phyloP scores from a whole-genome alignment of 1,284 basidiomycete species.

The Fistulinella cinereoalba region DNA sequence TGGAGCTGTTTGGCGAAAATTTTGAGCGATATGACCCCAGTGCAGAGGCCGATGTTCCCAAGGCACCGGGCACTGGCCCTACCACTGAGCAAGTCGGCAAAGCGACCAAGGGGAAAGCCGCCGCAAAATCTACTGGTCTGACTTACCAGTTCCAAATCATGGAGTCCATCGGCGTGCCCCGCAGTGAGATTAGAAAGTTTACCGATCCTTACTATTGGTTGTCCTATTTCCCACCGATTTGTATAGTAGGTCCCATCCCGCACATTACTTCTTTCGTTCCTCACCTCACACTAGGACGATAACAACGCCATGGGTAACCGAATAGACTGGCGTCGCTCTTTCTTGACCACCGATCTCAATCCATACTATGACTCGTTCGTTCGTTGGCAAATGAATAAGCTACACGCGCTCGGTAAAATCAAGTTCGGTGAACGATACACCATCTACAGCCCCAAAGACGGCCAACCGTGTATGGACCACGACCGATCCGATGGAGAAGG shows the following conservation, averaged over 20 bases:
- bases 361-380: conserved; percentile 98
- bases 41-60: conserved; percentile 47
- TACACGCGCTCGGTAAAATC: conserved; percentile 83
- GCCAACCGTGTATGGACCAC: conserved; percentile 99
- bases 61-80: conserved; percentile 37
- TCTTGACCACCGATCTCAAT: conserved; percentile 94
- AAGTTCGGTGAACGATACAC: conserved; percentile 99
- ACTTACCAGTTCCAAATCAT: conserved; percentile 99
- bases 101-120: conserved; percentile 95
- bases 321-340: conserved; percentile 96
- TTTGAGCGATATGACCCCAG: conserved; percentile 72
- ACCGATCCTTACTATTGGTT: conserved; percentile 94
- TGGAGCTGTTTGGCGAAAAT: conserved; percentile 92
- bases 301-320: conserved; percentile 87
- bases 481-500: conserved; percentile 96
- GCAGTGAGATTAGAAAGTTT: conserved; percentile 92
- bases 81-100: conserved; percentile 61
- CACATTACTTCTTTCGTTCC: conserved; percentile 1
- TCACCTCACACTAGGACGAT: conserved; percentile 56
- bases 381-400: conserved; percentile 97
- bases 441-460: conserved; percentile 99
- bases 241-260: conserved; percentile 53
- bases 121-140: conserved; percentile 90
- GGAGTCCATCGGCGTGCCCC: conserved; percentile 88
- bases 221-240: conserved; percentile 95